phyloP scores from a whole-genome alignment of 1,284 basidiomycete genomes.

The Puccinia hordei region DNA sequence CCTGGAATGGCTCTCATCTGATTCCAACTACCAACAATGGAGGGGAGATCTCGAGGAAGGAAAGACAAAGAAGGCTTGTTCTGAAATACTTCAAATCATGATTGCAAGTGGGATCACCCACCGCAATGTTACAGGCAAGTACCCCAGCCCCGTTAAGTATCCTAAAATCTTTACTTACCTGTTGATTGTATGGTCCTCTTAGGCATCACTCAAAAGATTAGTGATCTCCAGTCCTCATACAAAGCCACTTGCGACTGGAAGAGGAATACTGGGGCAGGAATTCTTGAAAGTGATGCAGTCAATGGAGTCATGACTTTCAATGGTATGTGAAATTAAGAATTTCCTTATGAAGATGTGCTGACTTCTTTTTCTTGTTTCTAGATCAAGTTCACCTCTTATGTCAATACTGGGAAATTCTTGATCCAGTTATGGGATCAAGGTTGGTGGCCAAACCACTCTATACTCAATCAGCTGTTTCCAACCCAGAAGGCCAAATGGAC shows the following conservation, averaged over 20 bases:
- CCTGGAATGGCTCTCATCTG: background rate
- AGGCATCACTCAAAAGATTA: no score
- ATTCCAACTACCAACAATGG: background rate
- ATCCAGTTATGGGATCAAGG: conserved; percentile 14
- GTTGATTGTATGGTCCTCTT: no score
- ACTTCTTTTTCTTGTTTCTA: background rate
- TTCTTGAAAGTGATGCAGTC: no score
- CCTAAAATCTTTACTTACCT: no score
- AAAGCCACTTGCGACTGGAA: no score
- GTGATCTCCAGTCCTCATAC: no score
- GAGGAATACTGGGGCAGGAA: no score
- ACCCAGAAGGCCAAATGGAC: no score
- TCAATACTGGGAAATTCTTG: conserved; percentile 3
- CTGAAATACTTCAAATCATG: conserved; percentile 5
- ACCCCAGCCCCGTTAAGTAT: no score
- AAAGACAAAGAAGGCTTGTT: conserved; percentile 8
- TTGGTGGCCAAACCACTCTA: conserved; percentile 3
- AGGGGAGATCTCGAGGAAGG: background rate
- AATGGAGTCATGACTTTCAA: background rate
- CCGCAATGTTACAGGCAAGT: no score
- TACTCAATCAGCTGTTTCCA: background rate
- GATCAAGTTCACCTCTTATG: background rate
- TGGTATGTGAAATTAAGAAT: background rate
- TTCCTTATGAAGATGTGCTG: background rate
- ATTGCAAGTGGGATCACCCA: no score